These are phyloP conservation scores for Sugiyamaella grinbergsii DNA, from an alignment of 1,139 yeast genomes.

Conservation along the genomic window DNA sequence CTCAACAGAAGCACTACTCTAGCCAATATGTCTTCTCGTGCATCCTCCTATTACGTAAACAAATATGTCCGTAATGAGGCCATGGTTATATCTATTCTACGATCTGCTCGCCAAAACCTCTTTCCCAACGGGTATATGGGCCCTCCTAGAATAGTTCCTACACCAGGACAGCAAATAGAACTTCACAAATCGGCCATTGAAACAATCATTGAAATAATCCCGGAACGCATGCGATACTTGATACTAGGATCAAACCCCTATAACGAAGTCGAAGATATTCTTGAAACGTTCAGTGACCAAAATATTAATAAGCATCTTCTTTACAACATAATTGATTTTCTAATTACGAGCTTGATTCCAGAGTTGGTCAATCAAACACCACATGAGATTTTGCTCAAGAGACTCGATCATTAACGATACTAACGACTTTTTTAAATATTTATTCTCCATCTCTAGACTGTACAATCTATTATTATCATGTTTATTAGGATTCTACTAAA, in stretches of 20 bases:
- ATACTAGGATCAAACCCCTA: slow-evolving; percentile 35
- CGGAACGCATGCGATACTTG: slow-evolving; percentile 28
- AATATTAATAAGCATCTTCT: slow-evolving; percentile 48
- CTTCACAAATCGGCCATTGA: slow-evolving; percentile 23
- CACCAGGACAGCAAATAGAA: slow-evolving; percentile 33
- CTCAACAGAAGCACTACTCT: slow-evolving; percentile 34
- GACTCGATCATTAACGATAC: too few relatives aligned
- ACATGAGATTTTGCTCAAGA: slow-evolving; percentile 30
- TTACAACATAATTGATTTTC: slow-evolving; percentile 45
- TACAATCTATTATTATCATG: neutral
- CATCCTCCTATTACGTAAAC: slow-evolving; percentile 31
- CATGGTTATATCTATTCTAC: slow-evolving; percentile 35
- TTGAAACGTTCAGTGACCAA: slow-evolving; percentile 44
- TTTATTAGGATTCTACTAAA: too few relatives aligned
- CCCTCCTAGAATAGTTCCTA: slow-evolving; percentile 43
- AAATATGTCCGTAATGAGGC: slow-evolving; percentile 28
- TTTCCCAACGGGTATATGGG: slow-evolving; percentile 50
- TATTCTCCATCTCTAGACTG: too few relatives aligned
- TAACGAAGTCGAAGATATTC: slow-evolving; percentile 40
- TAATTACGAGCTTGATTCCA: slow-evolving; percentile 45
- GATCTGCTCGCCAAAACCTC: slow-evolving; percentile 39
- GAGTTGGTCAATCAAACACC: slow-evolving; percentile 48
- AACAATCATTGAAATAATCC: slow-evolving; percentile 23
- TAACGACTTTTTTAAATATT: too few relatives aligned
- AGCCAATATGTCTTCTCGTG: slow-evolving; percentile 33